Conservation (phyloP, 768 basidiomycete genomes). For the Dacryopinax primogenitus region DNA sequence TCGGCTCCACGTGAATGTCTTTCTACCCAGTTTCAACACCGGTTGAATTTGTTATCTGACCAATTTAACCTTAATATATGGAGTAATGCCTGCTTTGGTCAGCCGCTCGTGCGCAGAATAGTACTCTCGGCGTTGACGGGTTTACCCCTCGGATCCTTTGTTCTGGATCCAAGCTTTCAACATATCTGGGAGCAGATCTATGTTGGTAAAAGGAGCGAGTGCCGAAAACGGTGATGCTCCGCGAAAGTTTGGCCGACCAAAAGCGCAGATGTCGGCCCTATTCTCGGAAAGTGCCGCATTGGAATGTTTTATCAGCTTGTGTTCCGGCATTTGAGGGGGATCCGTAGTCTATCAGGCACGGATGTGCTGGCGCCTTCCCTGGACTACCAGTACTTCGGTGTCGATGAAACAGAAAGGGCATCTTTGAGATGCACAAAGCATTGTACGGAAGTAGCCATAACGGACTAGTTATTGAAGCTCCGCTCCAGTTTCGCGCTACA, state of each 20-base stretch:
- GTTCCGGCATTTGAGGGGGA: background rate
- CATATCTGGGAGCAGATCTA: no score
- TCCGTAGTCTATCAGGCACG: background rate
- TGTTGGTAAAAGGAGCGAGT: background rate
- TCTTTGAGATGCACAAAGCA: no score
- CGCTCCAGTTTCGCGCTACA: background rate
- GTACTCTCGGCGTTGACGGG: background rate
- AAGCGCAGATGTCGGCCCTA: background rate
- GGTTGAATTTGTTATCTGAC: no score
- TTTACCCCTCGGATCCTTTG: background rate
- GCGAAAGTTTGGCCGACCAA: background rate
- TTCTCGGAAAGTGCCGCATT: background rate
- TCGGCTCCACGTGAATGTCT: no score
- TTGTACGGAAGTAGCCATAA: background rate
- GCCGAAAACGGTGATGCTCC: background rate
- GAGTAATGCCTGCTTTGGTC: no score
- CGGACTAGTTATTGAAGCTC: background rate
- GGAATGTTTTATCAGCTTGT: background rate
- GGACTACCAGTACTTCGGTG: no score
- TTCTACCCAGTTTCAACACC: no score
- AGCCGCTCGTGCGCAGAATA: no score
- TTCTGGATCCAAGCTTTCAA: background rate
- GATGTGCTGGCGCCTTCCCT: no score
- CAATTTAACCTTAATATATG: no score
- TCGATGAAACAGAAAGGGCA: no score